phyloP scores from a whole-genome alignment of 106 monocot species.

The Dioscorea alata region DNA sequence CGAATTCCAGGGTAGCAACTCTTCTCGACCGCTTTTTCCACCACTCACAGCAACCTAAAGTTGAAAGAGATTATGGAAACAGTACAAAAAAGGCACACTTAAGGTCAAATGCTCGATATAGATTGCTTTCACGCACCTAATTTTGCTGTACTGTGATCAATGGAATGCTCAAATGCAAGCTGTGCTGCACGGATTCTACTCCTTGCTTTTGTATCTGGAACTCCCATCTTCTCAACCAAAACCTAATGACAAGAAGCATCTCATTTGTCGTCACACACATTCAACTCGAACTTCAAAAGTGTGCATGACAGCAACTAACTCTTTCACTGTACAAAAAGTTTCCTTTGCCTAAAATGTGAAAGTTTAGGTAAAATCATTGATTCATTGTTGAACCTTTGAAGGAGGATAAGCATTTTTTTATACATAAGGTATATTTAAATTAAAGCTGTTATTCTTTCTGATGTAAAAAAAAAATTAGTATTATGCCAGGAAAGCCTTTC shows the following conservation, averaged over 20 bases:
- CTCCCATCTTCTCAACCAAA: conserved; percentile 86
- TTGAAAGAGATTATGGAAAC: conserved; percentile 3
- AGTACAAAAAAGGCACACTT: background rate
- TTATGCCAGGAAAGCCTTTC: too few species aligned
- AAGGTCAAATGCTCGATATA: background rate
- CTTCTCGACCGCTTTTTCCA: conserved; percentile 64
- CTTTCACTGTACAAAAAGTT: background rate
- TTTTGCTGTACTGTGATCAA: conserved; percentile 21
- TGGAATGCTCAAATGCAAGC: conserved; percentile 26
- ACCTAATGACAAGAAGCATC: conserved; percentile 31
- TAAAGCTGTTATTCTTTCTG: too few species aligned
- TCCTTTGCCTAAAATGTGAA: too few species aligned
- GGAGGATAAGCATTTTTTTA: too few species aligned
- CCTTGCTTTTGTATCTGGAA: conserved; percentile 45
- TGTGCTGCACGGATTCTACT: conserved; percentile 18
- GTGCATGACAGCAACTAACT: background rate
- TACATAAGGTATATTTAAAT: too few species aligned
- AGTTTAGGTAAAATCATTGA: too few species aligned
- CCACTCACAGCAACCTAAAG: conserved; percentile 67
- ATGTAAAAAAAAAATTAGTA: too few species aligned
- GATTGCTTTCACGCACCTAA: conserved; percentile 26
- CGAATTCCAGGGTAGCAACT: conserved; percentile 60
- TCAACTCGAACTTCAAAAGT: background rate
- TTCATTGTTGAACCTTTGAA: too few species aligned
- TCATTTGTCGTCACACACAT: background rate